These are phyloP conservation scores for Cucurbita ficifolia DNA, from an alignment of 306 rosid genomes.

Conservation along the genomic window DNA sequence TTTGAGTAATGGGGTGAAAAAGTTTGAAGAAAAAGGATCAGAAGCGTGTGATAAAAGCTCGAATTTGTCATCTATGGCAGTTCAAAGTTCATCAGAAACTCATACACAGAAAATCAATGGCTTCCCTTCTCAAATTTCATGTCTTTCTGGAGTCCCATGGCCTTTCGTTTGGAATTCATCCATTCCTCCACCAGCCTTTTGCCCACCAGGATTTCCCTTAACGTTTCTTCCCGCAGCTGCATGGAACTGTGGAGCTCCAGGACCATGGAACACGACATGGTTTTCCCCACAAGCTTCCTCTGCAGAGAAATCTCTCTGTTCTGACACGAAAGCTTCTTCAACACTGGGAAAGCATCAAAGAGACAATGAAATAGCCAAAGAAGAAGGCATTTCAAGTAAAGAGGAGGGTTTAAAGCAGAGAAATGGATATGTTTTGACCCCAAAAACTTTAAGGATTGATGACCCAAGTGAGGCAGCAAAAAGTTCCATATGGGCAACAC, in stretches of 20 bases:
- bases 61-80: slow-evolving; percentile 3
- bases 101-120: slow-evolving; percentile 1
- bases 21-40: not conserved
- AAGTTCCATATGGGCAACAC: slow-evolving; percentile 90
- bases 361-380: slow-evolving; percentile 16
- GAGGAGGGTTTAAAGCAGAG: slow-evolving; percentile 27
- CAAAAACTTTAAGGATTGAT: slow-evolving; percentile 71
- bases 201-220: slow-evolving; percentile 57
- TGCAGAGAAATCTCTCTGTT: slow-evolving; percentile 2
- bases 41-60: slow-evolving; percentile 39
- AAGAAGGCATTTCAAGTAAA: not conserved
- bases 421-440: slow-evolving; percentile 52
- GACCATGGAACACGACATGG: slow-evolving; percentile 34
- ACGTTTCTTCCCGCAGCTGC: slow-evolving; percentile 42
- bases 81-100: slow-evolving; percentile 16
- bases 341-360: slow-evolving; percentile 63
- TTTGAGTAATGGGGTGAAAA: slow-evolving; percentile 6
- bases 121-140: slow-evolving; percentile 47
- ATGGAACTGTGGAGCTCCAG: slow-evolving; percentile 25
- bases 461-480: slow-evolving; percentile 84
- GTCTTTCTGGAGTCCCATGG: slow-evolving; percentile 41
- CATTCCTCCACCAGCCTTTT: slow-evolving; percentile 37
- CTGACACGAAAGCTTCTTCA: slow-evolving; percentile 8
- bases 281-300: slow-evolving; percentile 34
- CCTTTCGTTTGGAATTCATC: slow-evolving; percentile 59